Base-by-base conservation (phyloP, 352 stramenopile genomes). In the Peronospora destructor region DNA sequence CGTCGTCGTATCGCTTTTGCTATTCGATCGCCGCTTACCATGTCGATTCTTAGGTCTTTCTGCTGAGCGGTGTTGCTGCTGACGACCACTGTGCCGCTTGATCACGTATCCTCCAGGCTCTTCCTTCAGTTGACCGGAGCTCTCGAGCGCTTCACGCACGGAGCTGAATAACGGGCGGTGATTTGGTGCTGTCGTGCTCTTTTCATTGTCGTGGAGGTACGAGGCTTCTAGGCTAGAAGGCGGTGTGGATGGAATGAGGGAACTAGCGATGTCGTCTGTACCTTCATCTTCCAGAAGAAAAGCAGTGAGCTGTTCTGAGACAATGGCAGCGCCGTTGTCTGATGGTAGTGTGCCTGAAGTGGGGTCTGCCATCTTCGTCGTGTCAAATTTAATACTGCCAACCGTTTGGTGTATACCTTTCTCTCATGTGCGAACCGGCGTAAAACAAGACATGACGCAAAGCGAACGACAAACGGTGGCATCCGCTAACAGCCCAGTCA, bases 121-220 rank as follows among this genome's bases (percentile, higher is more conserved):
- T 56, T 76, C 59, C 35, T 64, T 61, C 43, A 58, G n/a, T 52
- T 56, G 53, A 30, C 50, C 48, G 3, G 71, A 64, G 39, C 62
- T 77, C 26, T 66, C 57, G 7, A 81, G 49, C 11, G 70, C 70
- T 41, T 73, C 70, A 28, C 67, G 67, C 21, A 81, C 59, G 2
- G 70, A 81, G 25, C 58, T 45, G 39, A 76, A 81, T 21, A 77
- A 50, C 30, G 51, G 56, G 11, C 61, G 64, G 2, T 53, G 56
- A 14, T 38, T 42, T 41, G 40, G 36, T 30, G 53, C 33, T 13
- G 49, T 8, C 19, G 30, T n/a, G 23, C 37, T 53, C 39, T 53
- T 49, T 34, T 17, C 26, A 17, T 39, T 40, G 3, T 30, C 13
- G 8, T 12, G 21, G 10, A 32, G 12, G 7, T 34, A 4, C 16